These are phyloP conservation scores for Echinosophora koreensis DNA, from an alignment of 306 rosid genomes.

Conservation along the genomic window DNA sequence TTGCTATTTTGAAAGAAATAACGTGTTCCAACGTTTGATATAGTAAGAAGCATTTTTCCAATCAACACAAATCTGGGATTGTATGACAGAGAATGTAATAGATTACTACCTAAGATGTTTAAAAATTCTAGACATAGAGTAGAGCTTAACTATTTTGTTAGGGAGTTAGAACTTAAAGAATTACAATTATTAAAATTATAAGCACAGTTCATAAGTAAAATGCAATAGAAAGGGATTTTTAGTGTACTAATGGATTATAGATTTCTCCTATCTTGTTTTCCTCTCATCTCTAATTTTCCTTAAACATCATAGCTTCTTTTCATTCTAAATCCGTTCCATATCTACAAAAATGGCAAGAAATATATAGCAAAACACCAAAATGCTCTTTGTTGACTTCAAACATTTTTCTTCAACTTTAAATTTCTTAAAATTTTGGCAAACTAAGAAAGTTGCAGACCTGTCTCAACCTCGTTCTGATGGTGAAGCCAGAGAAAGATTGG, in stretches of 20 bases:
- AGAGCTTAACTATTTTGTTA: not conserved
- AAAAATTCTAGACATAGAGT: not conserved
- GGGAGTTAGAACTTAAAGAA: not conserved
- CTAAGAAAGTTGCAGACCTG: slow-evolving; percentile 48
- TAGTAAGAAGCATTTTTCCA: not conserved
- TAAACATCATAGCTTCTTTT: slow-evolving; percentile 1
- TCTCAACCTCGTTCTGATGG: slow-evolving; percentile 64
- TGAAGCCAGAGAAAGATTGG: slow-evolving; percentile 63
- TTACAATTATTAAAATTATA: not conserved
- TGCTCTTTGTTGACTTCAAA: not conserved
- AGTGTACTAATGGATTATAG: not conserved
- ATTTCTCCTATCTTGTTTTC: not conserved
- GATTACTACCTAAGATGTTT: not conserved
- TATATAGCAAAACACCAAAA: slow-evolving; percentile 23
- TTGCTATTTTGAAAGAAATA: slow-evolving; percentile 16
- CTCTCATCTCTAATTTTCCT: not conserved
- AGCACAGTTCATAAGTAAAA: not conserved
- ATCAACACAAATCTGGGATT: not conserved
- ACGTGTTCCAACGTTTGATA: not conserved
- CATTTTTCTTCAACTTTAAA: not conserved
- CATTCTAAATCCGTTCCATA: not conserved
- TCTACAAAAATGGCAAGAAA: slow-evolving; percentile 10
- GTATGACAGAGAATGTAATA: slow-evolving; percentile 23
- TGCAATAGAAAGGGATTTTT: not conserved
- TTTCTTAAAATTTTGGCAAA: slow-evolving; percentile 16